Evolutionary conservation across 768 basidiomycete species (phyloP).

Genomic region (Cubamyces lactineus): DNA sequence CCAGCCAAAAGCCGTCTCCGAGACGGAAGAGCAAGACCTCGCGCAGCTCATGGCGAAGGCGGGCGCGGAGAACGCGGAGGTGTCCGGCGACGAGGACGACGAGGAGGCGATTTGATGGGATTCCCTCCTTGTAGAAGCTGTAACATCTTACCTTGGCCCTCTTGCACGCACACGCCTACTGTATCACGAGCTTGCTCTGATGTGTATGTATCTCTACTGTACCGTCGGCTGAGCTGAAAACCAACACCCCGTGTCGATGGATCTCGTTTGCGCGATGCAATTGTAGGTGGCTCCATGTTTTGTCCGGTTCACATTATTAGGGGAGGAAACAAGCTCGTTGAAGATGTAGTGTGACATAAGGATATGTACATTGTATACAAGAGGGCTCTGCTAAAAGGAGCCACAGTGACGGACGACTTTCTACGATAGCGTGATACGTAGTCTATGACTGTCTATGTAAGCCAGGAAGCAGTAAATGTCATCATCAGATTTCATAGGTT

Average conservation of each 20-base stretch:
- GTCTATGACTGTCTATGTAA: constrained; percentile 8
- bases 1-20: constrained; percentile 96
- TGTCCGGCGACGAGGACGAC: constrained; percentile 92
- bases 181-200: constrained; percentile 15
- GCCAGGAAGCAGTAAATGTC: neutral
- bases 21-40: constrained; percentile 96
- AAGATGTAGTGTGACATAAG: neutral
- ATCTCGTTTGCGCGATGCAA: neutral
- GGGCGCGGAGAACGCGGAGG: constrained; percentile 92
- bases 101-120: constrained; percentile 49
- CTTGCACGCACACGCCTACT: neutral
- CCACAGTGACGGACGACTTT: neutral
- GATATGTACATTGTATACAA: neutral
- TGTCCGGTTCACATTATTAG: no score
- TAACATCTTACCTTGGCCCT: neutral
- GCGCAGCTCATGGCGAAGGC: constrained; percentile 97
- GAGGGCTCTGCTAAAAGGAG: no score
- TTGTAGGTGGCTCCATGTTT: neutral
- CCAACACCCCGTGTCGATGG: neutral
- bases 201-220: constrained; percentile 16
- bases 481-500: constrained; percentile 20
- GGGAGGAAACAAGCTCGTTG: neutral
- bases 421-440: constrained; percentile 7
- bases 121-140: neutral
- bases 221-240: constrained; percentile 7